These are phyloP conservation scores for Penicillium mononematosum DNA, from an alignment of 495 filamentous ascomycete species.

Conservation along the genomic window DNA sequence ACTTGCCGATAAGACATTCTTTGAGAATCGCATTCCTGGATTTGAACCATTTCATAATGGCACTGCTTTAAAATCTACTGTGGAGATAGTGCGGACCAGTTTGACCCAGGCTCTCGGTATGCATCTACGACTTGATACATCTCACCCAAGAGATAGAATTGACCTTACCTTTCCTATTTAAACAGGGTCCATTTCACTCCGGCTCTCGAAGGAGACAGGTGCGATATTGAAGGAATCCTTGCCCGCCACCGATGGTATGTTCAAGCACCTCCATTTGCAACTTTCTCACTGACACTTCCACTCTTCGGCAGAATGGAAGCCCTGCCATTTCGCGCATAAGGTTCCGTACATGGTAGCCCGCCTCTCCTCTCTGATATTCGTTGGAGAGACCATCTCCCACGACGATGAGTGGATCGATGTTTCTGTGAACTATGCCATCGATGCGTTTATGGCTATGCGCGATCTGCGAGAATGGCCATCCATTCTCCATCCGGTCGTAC, in stretches of 20 bases:
- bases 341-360: constrained; percentile 51
- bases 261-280: not conserved
- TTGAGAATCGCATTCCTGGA: constrained; percentile 39
- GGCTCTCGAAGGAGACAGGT: constrained; percentile 46
- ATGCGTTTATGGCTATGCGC: constrained; percentile 42
- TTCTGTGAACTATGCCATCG: constrained; percentile 57
- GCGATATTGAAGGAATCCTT: constrained; percentile 38
- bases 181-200: constrained; percentile 35
- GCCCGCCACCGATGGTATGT: constrained; percentile 38
- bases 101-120: constrained; percentile 49
- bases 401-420: constrained; percentile 56
- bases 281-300: not conserved
- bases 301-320: constrained; percentile 30
- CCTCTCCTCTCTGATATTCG: constrained; percentile 57
- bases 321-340: constrained; percentile 30
- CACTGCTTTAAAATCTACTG: constrained; percentile 27
- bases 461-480: constrained; percentile 37
- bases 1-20: constrained; percentile 40
- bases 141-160: not conserved
- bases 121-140: not conserved
- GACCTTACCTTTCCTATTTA: not conserved
- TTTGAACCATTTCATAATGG: constrained; percentile 45
- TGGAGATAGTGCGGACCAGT: constrained; percentile 43
- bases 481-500: constrained; percentile 36
- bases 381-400: constrained; percentile 53